Conservation (phyloP, 2,329 filamentous ascomycete species). For the Aspergillus sp. region DNA sequence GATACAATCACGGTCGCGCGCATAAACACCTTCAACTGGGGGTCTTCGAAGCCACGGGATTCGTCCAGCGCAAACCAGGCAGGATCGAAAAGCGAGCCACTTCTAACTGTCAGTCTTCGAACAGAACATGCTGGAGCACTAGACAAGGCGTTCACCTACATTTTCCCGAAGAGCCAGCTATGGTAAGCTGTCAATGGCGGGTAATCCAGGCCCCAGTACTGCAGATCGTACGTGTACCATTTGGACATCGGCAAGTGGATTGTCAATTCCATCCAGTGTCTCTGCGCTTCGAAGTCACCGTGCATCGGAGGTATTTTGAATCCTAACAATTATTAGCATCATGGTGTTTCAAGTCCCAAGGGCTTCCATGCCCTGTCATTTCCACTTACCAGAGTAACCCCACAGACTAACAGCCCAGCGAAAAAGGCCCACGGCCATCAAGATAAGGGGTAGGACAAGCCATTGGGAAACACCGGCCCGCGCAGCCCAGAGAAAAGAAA, state of each 20-base stretch:
- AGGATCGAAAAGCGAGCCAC: slow-evolving; percentile 73
- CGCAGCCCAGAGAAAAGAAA: slow-evolving; percentile 91
- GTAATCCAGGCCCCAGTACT: slow-evolving; percentile 98
- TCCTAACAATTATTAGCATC: slow-evolving; percentile 50
- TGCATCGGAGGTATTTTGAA: slow-evolving; percentile 83
- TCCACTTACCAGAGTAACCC: slow-evolving; percentile 79
- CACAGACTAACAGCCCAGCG: slow-evolving; percentile 90
- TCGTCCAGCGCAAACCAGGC: slow-evolving; percentile 83
- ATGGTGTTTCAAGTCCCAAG: background rate
- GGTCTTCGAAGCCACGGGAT: slow-evolving; percentile 79
- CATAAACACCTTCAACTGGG: slow-evolving; percentile 89
- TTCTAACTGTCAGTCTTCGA: slow-evolving; percentile 29
- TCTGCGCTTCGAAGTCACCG: slow-evolving; percentile 95
- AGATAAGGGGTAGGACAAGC: slow-evolving; percentile 80
- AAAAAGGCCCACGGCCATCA: slow-evolving; percentile 90
- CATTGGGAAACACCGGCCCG: slow-evolving; percentile 82
- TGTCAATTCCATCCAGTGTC: slow-evolving; percentile 99
- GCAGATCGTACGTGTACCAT: slow-evolving; percentile 96
- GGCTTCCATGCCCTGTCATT: background rate
- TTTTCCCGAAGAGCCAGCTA: slow-evolving; percentile 88
- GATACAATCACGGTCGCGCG: slow-evolving; percentile 85
- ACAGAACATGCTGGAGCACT: background rate
- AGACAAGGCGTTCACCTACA: slow-evolving; percentile 51
- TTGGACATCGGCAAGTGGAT: slow-evolving; percentile 83
- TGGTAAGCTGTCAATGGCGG: slow-evolving; percentile 97